Evolutionary conservation across 2,329 filamentous ascomycete genomes (phyloP).

Genomic region (Talaromyces verruculosus): DNA sequence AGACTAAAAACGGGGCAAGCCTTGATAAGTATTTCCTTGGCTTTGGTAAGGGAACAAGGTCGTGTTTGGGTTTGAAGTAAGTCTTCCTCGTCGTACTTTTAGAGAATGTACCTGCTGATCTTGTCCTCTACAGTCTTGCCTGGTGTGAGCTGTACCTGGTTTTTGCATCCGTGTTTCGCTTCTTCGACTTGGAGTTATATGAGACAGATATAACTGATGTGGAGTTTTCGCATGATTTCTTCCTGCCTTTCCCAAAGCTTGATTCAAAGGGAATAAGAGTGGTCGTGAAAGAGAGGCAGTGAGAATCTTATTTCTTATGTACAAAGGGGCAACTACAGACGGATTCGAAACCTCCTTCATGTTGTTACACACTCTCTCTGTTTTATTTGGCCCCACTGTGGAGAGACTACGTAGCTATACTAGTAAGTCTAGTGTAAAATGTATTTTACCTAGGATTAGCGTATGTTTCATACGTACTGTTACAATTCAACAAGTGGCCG

Average conservation of each 20-base stretch:
- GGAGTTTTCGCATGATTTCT: constrained; percentile 14
- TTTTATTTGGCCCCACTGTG: too few relatives aligned
- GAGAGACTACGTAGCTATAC: too few relatives aligned
- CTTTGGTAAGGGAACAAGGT: constrained; percentile 42
- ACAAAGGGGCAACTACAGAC: too few relatives aligned
- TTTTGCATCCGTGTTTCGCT: constrained; percentile 14
- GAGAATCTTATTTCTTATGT: not conserved
- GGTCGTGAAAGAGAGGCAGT: constrained; percentile 5
- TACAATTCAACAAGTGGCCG: too few relatives aligned
- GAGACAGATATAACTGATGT: constrained; percentile 16
- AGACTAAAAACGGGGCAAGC: constrained; percentile 20
- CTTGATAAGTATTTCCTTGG: constrained; percentile 34
- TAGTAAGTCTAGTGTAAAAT: too few relatives aligned
- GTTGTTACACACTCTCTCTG: too few relatives aligned
- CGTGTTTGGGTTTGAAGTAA: constrained; percentile 44
- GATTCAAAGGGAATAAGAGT: constrained; percentile 14
- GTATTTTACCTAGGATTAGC: too few relatives aligned
- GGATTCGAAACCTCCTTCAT: too few relatives aligned
- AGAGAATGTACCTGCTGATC: not conserved
- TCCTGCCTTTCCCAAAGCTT: constrained; percentile 11
- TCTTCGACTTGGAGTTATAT: constrained; percentile 14
- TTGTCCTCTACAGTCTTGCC: constrained; percentile 5
- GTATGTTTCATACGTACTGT: too few relatives aligned
- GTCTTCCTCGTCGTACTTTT: not conserved
- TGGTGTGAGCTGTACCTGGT: constrained; percentile 13